phyloP scores from a whole-genome alignment of 2,329 filamentous ascomycete genomes.

The Penicillium rolfsii region DNA sequence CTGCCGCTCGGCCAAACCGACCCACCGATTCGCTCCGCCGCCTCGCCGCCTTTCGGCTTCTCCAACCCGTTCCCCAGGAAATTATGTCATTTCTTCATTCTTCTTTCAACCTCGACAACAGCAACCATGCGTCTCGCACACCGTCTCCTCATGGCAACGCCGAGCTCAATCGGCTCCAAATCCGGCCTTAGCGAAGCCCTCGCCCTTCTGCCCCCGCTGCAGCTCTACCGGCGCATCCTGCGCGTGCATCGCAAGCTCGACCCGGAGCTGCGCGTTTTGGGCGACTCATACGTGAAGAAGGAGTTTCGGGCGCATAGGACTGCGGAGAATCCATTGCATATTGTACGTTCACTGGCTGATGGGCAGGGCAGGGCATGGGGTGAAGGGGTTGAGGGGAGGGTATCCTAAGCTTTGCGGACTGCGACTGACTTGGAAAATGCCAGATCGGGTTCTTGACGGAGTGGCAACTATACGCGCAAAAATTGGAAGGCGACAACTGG shows the following conservation, averaged over 20 bases:
- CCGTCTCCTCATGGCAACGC: conserved; percentile 47
- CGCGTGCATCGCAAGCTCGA: conserved; percentile 81
- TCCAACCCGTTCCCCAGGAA: conserved; percentile 17
- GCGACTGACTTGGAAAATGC: conserved; percentile 8
- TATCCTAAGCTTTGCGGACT: not conserved
- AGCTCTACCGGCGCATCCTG: conserved; percentile 83
- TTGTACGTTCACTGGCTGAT: conserved; percentile 62
- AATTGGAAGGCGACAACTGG: conserved; percentile 86
- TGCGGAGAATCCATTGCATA: conserved; percentile 87
- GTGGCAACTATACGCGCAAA: conserved; percentile 94
- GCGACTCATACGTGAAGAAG: conserved; percentile 89
- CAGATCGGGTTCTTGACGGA: conserved; percentile 95
- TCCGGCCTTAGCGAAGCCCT: conserved; percentile 53
- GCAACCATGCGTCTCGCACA: conserved; percentile 41
- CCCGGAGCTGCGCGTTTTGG: conserved; percentile 73
- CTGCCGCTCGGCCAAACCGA: conserved; percentile 6
- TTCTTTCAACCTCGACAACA: conserved; percentile 4
- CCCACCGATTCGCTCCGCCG: conserved; percentile 20
- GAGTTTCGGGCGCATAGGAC: conserved; percentile 85
- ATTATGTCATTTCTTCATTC: conserved; percentile 29
- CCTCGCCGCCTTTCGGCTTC: conserved; percentile 30
- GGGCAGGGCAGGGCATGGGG: not conserved
- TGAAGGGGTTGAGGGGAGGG: not conserved
- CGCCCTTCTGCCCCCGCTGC: conserved; percentile 83
- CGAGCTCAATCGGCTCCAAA: conserved; percentile 45